Base-by-base conservation (phyloP, 345 rosid genomes). In the Tarenaya hassleriana region DNA sequence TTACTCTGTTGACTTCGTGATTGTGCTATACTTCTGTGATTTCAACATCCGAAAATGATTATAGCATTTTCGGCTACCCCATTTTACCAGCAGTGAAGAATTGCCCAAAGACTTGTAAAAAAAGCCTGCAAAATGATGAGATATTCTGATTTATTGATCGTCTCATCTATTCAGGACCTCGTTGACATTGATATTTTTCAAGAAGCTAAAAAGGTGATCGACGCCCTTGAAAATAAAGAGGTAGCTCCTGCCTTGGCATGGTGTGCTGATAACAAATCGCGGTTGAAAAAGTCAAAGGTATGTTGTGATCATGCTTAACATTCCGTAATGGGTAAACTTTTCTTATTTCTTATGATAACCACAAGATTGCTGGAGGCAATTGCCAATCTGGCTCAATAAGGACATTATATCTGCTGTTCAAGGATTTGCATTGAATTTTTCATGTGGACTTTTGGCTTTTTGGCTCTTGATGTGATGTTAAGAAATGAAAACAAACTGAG, bases 231-330 rank as follows among this genome's bases (percentile, higher is more conserved):
- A 54, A 82, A 76, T 57, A 77, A 75, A 72, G 94, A 88, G 70
- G 91, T 77, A 10, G 81, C 79, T 57, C 84, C 94, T 60, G 95
- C 98, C 49, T 63, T 88, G 41, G 75, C 83, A 41, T 92, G 97
- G 98, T 92, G 98, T 62, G 71, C 81, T 50, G 98, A 92, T 44
- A 88, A 88, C 66, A 92, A 78, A 64, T 76, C 94, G 14, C 74
- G 88, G 70, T 72, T 92, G 86, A 92, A 83, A 73, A 92, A 92
- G 69, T 81, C 90, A 18, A 92, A 92, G 94, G 98, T 88, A 58
- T 18, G 19, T 39, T 39, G 15, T 42, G 18, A 9, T 7, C 45
- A 21, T 64, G 15, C 45, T 50, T 29, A 41, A 18, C 5, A n/a
- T 21, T 41, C 40, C 33, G 43, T 47, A 37, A 32, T 47, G 15